A percentile compares a stretch with the other conserved stretches of the same genome.
Conservation (phyloP, 2,329 filamentous ascomycete genomes). For the Colletotrichum liaoningense region DNA sequence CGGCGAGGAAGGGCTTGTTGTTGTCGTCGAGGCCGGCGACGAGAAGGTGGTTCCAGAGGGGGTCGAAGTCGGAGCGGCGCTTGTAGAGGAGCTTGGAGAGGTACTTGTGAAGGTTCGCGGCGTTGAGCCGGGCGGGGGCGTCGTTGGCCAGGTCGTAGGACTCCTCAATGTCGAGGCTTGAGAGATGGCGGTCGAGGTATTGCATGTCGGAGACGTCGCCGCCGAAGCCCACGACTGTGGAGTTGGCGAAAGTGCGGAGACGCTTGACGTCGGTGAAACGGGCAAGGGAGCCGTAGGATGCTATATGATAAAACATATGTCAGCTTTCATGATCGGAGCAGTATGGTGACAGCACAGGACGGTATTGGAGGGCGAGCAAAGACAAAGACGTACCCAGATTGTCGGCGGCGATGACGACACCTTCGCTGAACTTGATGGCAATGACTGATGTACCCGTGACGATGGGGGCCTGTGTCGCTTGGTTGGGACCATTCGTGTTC, state of each 20-base stretch:
- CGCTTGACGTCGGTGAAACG: constrained; percentile 98
- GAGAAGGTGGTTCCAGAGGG: constrained; percentile 95
- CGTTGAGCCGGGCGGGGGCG: constrained; percentile 73
- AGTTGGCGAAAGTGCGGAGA: constrained; percentile 86
- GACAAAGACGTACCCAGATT: constrained; percentile 78
- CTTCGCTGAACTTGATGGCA: constrained; percentile 94
- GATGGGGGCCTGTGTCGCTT: constrained; percentile 91
- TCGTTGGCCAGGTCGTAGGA: constrained; percentile 72
- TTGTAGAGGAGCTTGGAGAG: constrained; percentile 96
- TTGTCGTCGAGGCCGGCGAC: constrained; percentile 88
- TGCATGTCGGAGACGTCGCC: constrained; percentile 99
- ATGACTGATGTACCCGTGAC: constrained; percentile 97
- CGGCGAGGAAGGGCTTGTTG: constrained; percentile 87
- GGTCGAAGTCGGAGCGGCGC: constrained; percentile 94
- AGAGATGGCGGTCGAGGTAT: constrained; percentile 92
- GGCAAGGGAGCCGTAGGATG: constrained; percentile 96
- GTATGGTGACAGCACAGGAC: not conserved
- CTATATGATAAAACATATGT: constrained; percentile 63
- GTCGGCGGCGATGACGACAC: constrained; percentile 96
- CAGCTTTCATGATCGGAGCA: constrained; percentile 11
- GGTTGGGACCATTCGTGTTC: constrained; percentile 75
- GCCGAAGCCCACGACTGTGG: constrained; percentile 90
- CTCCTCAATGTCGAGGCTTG: constrained; percentile 87
- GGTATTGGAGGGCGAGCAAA: not conserved
- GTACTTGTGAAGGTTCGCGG: constrained; percentile 96